phyloP scores from a whole-genome alignment of 2,329 filamentous ascomycete genomes.

The Fusarium austroafricanum region DNA sequence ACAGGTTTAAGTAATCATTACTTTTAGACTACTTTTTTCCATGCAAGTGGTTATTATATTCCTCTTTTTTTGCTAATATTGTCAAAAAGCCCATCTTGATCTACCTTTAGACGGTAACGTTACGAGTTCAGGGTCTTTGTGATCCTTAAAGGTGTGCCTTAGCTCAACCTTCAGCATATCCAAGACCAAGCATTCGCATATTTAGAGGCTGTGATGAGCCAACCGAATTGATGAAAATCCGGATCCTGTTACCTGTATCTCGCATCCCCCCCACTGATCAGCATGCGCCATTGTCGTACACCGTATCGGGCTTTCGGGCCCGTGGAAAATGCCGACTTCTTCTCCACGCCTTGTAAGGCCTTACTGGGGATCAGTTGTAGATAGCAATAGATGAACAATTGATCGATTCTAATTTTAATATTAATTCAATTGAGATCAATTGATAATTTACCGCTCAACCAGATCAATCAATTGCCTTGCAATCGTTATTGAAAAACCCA shows the following conservation, averaged over 20 bases:
- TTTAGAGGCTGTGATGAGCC: neutral
- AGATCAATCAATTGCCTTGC: neutral
- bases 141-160: neutral
- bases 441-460: neutral
- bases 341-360: neutral
- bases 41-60: neutral
- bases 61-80: no score
- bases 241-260: no score
- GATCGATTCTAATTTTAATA: neutral
- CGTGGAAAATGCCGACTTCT: neutral
- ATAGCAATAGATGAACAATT: neutral
- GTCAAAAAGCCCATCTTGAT: no score
- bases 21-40: neutral
- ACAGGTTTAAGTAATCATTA: no score
- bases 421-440: neutral
- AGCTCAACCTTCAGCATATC: neutral
- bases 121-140: no score
- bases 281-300: neutral
- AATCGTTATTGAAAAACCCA: neutral
- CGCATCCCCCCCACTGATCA: neutral
- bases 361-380: neutral
- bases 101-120: no score
- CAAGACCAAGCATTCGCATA: neutral
- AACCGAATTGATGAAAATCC: neutral
- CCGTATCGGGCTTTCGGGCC: slow-evolving; percentile 1